Evolutionary conservation across 2,329 filamentous ascomycete species (phyloP).

Genomic region (Colletotrichum melonis): DNA sequence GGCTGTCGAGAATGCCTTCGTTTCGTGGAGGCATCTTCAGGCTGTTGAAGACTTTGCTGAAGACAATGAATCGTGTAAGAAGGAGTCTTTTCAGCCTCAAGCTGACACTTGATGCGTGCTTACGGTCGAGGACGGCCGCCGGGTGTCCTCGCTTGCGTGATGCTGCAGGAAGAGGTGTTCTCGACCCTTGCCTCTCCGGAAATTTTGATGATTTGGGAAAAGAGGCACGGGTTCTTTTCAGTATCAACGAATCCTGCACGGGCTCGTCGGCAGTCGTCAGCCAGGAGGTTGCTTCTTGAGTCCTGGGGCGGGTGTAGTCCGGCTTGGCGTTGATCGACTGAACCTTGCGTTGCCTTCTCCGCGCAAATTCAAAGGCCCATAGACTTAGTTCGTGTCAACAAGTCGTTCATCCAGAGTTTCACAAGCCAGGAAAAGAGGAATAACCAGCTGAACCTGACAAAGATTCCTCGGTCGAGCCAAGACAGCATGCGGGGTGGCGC

Average conservation of each 20-base stretch:
- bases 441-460: constrained; percentile 9
- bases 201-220: not conserved
- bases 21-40: constrained; percentile 45
- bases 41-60: not conserved
- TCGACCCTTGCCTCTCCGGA: not conserved
- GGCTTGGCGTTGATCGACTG: constrained; percentile 19
- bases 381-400: not conserved
- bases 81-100: not conserved
- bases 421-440: constrained; percentile 3
- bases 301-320: not conserved
- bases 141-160: not conserved
- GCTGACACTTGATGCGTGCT: constrained; percentile 7
- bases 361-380: not conserved
- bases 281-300: too few species aligned
- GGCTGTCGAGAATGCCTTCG: constrained; percentile 47
- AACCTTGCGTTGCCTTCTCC: not conserved
- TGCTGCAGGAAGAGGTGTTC: not conserved
- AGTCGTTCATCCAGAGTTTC: constrained; percentile 24
- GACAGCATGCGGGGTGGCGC: constrained; percentile 11
- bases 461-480: constrained; percentile 13
- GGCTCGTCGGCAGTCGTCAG: not conserved
- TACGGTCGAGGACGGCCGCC: not conserved
- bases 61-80: not conserved
- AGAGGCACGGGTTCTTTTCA: constrained; percentile 20
- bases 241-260: not conserved